Evolutionary conservation across 495 filamentous ascomycete species (phyloP).

Genomic region (Neurospora tetrasperma): DNA sequence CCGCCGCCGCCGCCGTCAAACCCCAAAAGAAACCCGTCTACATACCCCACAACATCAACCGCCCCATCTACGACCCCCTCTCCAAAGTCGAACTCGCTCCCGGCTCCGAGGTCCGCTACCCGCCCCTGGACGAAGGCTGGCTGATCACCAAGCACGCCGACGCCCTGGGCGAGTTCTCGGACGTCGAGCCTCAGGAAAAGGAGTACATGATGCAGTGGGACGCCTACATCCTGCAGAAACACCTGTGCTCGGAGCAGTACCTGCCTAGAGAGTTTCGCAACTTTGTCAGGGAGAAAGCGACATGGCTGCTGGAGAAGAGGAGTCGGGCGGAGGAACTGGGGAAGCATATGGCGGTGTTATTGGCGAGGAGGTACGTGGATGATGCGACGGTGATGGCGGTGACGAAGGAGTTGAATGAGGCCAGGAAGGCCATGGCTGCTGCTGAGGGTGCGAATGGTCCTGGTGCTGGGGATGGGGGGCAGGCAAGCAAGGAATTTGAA

Average conservation of each 20-base stretch:
- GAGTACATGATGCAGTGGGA: constrained; percentile 45
- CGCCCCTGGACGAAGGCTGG: constrained; percentile 37
- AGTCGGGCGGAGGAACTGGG: constrained; percentile 34
- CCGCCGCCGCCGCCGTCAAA: not conserved
- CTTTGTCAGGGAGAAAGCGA: constrained; percentile 33
- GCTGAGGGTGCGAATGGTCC: not conserved
- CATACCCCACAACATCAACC: constrained; percentile 35
- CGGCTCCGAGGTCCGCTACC: constrained; percentile 32
- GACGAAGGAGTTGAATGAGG: constrained; percentile 27
- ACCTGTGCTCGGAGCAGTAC: constrained; percentile 36
- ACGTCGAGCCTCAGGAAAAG: constrained; percentile 38
- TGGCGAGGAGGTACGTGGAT: constrained; percentile 30
- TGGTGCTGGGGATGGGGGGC: not conserved
- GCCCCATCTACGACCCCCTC: constrained; percentile 41
- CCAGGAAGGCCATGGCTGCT: constrained; percentile 8
- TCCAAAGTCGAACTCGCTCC: constrained; percentile 38
- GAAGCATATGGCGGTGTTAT: constrained; percentile 34
- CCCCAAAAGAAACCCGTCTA: constrained; percentile 13
- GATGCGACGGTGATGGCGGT: constrained; percentile 26
- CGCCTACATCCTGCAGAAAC: constrained; percentile 34
- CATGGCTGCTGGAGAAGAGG: constrained; percentile 32
- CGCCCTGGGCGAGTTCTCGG: constrained; percentile 39
- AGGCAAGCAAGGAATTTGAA: not conserved
- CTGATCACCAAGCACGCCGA: constrained; percentile 43
- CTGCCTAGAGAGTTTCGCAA: constrained; percentile 33